Evolutionary conservation across 2,329 filamentous ascomycete genomes (phyloP).

Genomic region (Knoxdaviesia capensis): DNA sequence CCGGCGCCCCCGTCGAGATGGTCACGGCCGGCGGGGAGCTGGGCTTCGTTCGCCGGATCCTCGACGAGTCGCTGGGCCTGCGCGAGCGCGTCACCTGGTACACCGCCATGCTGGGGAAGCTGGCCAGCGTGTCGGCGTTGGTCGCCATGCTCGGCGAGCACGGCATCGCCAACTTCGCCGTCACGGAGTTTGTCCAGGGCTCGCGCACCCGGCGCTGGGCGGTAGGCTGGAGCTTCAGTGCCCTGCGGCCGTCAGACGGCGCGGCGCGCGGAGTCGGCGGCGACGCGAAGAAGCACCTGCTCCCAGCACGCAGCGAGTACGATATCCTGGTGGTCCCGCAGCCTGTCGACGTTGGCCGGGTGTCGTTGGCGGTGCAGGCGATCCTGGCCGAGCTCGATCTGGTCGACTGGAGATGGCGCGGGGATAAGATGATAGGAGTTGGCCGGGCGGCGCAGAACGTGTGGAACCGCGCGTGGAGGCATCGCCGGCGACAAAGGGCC

Average conservation of each 20-base stretch:
- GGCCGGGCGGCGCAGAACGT: slow-evolving; percentile 51
- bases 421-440: slow-evolving; percentile 28
- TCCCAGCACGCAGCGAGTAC: slow-evolving; percentile 21
- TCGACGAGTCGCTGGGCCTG: slow-evolving; percentile 45
- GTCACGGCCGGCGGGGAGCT: slow-evolving; percentile 61
- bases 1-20: slow-evolving; percentile 71
- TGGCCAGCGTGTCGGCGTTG: slow-evolving; percentile 42
- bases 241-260: slow-evolving; percentile 36
- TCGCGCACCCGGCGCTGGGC: slow-evolving; percentile 69
- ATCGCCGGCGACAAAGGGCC: slow-evolving; percentile 24
- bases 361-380: slow-evolving; percentile 16
- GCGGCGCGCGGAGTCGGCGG: slow-evolving; percentile 23
- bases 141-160: slow-evolving; percentile 37
- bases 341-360: slow-evolving; percentile 16
- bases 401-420: slow-evolving; percentile 42
- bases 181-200: slow-evolving; percentile 62
- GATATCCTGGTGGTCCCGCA: slow-evolving; percentile 24
- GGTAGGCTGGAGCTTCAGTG: slow-evolving; percentile 67
- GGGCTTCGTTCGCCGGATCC: slow-evolving; percentile 49
- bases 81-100: slow-evolving; percentile 60
- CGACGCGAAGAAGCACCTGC: slow-evolving; percentile 17
- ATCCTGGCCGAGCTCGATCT: slow-evolving; percentile 37
- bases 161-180: slow-evolving; percentile 56
- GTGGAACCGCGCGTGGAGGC: slow-evolving; percentile 56
- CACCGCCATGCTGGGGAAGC: slow-evolving; percentile 74